These are phyloP conservation scores for Trypanosoma caninum DNA, from an alignment of 208 protist species.

Conservation along the genomic window DNA sequence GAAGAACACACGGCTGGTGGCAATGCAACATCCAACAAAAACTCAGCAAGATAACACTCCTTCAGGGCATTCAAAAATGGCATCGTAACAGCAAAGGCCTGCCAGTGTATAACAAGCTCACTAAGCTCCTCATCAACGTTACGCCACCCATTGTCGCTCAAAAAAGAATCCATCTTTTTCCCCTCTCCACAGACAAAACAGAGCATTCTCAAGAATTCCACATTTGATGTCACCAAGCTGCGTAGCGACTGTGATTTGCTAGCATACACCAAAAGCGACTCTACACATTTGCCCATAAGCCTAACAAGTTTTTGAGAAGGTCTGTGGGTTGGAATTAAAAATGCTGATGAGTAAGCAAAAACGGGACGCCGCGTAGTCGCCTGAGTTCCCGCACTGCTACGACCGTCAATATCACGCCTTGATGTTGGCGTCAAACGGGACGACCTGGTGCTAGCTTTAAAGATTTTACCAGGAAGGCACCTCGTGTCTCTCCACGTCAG, in stretches of 20 bases:
- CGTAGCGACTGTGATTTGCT: constrained; percentile 67
- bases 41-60: constrained; percentile 79
- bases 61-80: constrained; percentile 24
- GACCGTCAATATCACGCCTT: not conserved
- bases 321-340: constrained; percentile 24
- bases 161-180: constrained; percentile 40
- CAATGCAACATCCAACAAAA: constrained; percentile 83
- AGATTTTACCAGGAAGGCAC: constrained; percentile 12
- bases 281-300: constrained; percentile 64
- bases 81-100: constrained; percentile 2
- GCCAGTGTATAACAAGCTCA: constrained; percentile 29
- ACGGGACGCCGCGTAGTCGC: not conserved
- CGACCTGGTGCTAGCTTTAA: not conserved
- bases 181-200: constrained; percentile 66
- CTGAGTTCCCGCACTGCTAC: not conserved
- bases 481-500: constrained; percentile 58
- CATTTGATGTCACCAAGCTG: constrained; percentile 45
- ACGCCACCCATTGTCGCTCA: constrained; percentile 20
- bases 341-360: constrained; percentile 30
- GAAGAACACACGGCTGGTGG: constrained; percentile 85
- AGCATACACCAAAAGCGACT: constrained; percentile 75
- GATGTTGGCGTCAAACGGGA: not conserved
- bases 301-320: constrained; percentile 34
- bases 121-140: constrained; percentile 55
- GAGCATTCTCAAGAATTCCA: constrained; percentile 47